Percentiles rank a stretch among this genome's conserved stretches.
Evolutionary conservation across 1,284 basidiomycete species (phyloP).

Genomic region (Coniferiporia sulphurascens): DNA sequence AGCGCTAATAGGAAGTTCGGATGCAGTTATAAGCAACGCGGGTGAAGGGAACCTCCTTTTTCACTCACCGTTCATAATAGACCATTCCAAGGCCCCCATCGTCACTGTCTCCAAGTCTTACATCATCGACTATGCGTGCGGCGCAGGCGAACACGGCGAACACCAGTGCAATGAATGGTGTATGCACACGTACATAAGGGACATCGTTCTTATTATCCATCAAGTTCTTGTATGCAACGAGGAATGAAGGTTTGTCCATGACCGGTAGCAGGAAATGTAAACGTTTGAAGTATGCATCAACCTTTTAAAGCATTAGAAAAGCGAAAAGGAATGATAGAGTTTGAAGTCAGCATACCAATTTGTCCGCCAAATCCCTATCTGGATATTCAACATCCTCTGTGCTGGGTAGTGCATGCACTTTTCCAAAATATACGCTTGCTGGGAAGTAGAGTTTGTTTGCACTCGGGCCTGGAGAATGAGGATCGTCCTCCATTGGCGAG

Average conservation of each 20-base stretch:
- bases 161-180: slow-evolving; percentile 70
- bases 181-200: slow-evolving; percentile 48
- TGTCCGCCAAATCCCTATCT: slow-evolving; percentile 75
- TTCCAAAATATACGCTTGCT: slow-evolving; percentile 83
- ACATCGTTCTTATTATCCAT: slow-evolving; percentile 66
- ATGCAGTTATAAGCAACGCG: slow-evolving; percentile 22
- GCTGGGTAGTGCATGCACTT: slow-evolving; percentile 75
- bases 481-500: slow-evolving; percentile 79
- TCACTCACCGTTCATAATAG: slow-evolving; percentile 72
- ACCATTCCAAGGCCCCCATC: slow-evolving; percentile 83
- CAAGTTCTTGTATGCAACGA: slow-evolving; percentile 61
- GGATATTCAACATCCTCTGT: slow-evolving; percentile 87
- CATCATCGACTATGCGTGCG: slow-evolving; percentile 72
- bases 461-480: slow-evolving; percentile 65
- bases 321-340: slow-evolving; percentile 14
- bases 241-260: slow-evolving; percentile 77
- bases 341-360: slow-evolving; percentile 46
- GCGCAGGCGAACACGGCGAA: slow-evolving; percentile 84
- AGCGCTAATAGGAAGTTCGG: slow-evolving; percentile 44
- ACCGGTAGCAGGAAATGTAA: slow-evolving; percentile 84
- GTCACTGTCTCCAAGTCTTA: slow-evolving; percentile 58
- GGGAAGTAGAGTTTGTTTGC: slow-evolving; percentile 85
- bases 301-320: slow-evolving; percentile 37
- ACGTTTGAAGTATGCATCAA: slow-evolving; percentile 78
- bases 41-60: neutral